These are phyloP conservation scores for Oryza rufipogon DNA, from an alignment of 176 grass and related monocot genomes.

Conservation along the genomic window DNA sequence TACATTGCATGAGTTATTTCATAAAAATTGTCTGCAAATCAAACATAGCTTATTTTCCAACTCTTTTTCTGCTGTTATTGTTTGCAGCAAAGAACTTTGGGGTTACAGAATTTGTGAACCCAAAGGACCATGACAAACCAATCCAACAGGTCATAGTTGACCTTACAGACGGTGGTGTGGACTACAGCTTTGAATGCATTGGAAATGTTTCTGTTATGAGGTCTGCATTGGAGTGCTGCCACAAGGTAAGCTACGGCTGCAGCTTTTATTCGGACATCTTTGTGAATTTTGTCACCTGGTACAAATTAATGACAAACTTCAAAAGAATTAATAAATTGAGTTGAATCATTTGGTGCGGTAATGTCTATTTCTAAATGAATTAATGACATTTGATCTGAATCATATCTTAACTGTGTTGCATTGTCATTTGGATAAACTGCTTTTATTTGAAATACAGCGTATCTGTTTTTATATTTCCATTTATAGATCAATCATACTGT, in stretches of 20 bases:
- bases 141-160: slow-evolving; percentile 93
- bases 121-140: slow-evolving; percentile 93
- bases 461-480: background rate
- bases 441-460: background rate
- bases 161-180: slow-evolving; percentile 88
- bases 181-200: slow-evolving; percentile 99
- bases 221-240: slow-evolving; percentile 95
- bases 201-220: slow-evolving; percentile 97
- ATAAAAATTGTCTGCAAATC: background rate
- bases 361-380: slow-evolving; percentile 2
- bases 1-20: background rate
- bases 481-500: background rate
- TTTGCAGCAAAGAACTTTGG: slow-evolving; percentile 98
- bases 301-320: background rate
- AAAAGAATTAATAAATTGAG: too few species aligned
- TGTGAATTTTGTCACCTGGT: background rate
- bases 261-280: background rate
- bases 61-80: background rate
- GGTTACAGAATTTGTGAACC: slow-evolving; percentile 95
- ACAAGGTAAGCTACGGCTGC: slow-evolving; percentile 67
- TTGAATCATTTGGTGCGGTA: background rate
- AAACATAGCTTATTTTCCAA: slow-evolving; percentile 1
- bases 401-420: background rate
- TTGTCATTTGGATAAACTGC: background rate
- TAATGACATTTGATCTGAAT: background rate